Evolutionary conservation across 352 stramenopile species (phyloP).

Genomic region (Elongisporangium senticosum): DNA sequence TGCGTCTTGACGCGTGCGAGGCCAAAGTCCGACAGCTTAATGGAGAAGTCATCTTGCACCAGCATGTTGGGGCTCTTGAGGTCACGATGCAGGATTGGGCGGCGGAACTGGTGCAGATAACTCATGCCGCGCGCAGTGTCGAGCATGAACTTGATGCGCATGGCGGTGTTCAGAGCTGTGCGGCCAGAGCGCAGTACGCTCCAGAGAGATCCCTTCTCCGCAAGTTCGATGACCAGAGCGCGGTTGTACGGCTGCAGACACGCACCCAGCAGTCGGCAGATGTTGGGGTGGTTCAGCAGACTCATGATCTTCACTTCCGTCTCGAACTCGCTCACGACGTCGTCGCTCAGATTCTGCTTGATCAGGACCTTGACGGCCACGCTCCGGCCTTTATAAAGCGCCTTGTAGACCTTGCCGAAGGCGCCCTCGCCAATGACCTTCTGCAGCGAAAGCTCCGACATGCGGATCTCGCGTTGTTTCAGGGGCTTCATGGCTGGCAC

Average conservation of each 20-base stretch:
- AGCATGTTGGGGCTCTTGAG: slow-evolving; percentile 90
- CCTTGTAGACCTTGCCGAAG: slow-evolving; percentile 76
- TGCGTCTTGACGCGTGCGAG: slow-evolving; percentile 89
- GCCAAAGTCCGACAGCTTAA: slow-evolving; percentile 92
- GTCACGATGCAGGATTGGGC: slow-evolving; percentile 85
- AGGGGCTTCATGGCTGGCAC: slow-evolving; percentile 18
- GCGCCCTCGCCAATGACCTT: slow-evolving; percentile 69
- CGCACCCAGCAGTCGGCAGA: slow-evolving; percentile 95
- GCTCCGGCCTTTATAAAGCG: slow-evolving; percentile 38
- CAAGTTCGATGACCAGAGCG: slow-evolving; percentile 95
- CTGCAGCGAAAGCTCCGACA: slow-evolving; percentile 47
- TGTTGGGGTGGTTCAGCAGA: slow-evolving; percentile 94
- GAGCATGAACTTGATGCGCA: slow-evolving; percentile 53
- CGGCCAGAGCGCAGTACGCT: slow-evolving; percentile 75
- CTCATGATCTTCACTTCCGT: slow-evolving; percentile 84
- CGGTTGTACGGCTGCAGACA: slow-evolving; percentile 90
- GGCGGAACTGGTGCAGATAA: slow-evolving; percentile 83
- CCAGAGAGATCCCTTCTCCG: slow-evolving; percentile 92
- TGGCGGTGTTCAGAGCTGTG: slow-evolving; percentile 28
- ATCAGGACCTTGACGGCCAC: slow-evolving; percentile 80
- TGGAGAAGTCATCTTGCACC: slow-evolving; percentile 74
- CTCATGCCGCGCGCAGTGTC: slow-evolving; percentile 84
- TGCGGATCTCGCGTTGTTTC: slow-evolving; percentile 47
- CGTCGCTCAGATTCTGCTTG: slow-evolving; percentile 56
- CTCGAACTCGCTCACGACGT: slow-evolving; percentile 74